These are phyloP conservation scores for Periglandula ipomoeae DNA, from an alignment of 2,329 filamentous ascomycete genomes.

Conservation along the genomic window DNA sequence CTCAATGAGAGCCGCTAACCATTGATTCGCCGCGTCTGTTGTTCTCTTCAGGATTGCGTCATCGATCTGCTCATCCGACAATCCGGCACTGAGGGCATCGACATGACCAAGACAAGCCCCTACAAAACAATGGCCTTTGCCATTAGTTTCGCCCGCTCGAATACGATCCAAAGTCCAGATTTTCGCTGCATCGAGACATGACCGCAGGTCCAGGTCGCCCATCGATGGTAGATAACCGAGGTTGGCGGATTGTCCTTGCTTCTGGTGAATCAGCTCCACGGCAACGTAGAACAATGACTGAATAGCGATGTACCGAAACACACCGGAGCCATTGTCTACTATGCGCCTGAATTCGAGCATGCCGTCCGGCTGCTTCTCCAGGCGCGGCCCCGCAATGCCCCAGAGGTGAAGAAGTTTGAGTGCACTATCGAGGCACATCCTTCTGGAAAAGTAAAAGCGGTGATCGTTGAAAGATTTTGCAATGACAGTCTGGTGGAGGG, in stretches of 20 bases:
- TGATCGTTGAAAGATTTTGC: slow-evolving; percentile 34
- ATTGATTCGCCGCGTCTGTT: slow-evolving; percentile 17
- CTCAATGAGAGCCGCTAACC: slow-evolving; percentile 24
- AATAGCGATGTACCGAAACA: slow-evolving; percentile 32
- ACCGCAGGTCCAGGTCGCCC: slow-evolving; percentile 21
- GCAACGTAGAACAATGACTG: slow-evolving; percentile 33
- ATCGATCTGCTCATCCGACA: slow-evolving; percentile 21
- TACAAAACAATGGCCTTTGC: slow-evolving; percentile 31
- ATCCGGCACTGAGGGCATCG: slow-evolving; percentile 22
- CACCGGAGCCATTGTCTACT: slow-evolving; percentile 29
- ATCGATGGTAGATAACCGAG: slow-evolving; percentile 21
- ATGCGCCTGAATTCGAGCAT: slow-evolving; percentile 22
- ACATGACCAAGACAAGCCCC: slow-evolving; percentile 23
- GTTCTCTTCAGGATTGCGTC: slow-evolving; percentile 19
- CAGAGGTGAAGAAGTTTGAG: slow-evolving; percentile 26
- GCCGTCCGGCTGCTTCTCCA: slow-evolving; percentile 9
- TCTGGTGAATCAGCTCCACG: slow-evolving; percentile 36
- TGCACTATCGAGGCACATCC: slow-evolving; percentile 36
- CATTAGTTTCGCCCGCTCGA: slow-evolving; percentile 33
- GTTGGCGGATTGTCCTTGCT: slow-evolving; percentile 29
- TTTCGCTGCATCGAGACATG: slow-evolving; percentile 18
- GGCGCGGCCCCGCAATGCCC: slow-evolving; percentile 16
- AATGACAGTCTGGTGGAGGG: slow-evolving; percentile 44
- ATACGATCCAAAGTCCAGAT: slow-evolving; percentile 25
- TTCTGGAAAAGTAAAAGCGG: slow-evolving; percentile 43